These are phyloP conservation scores for Trichosanthes truncata DNA, from an alignment of 306 rosid genomes.

Conservation along the genomic window DNA sequence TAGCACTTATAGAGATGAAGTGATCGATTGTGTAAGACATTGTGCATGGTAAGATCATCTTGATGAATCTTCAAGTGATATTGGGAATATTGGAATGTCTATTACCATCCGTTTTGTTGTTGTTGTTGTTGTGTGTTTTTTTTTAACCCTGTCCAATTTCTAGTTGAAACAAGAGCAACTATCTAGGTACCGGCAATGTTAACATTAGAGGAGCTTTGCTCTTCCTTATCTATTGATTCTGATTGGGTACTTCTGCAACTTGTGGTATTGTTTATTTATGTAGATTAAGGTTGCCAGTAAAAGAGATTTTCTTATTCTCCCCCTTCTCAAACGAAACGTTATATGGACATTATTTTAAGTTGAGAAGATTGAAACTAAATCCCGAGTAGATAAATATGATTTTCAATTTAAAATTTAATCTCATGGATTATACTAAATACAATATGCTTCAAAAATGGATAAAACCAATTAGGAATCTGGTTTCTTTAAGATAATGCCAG, in stretches of 20 bases:
- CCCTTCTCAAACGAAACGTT: not conserved
- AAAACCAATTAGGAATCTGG: not conserved
- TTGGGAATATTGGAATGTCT: conserved; percentile 2
- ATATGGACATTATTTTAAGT: not conserved
- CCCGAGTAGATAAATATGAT: not conserved
- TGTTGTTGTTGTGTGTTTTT: not conserved
- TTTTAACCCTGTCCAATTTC: not conserved
- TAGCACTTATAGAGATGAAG: conserved; percentile 65
- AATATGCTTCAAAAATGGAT: not conserved
- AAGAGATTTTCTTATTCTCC: not conserved
- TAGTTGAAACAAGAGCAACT: not conserved
- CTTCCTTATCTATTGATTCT: not conserved
- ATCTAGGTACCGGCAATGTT: not conserved
- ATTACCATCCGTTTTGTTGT: not conserved
- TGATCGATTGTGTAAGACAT: conserved; percentile 52
- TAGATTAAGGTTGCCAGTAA: not conserved
- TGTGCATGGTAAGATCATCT: conserved; percentile 54
- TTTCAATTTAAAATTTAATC: not conserved
- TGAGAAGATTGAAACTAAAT: not conserved
- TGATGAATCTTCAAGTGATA: not conserved
- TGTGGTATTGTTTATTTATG: not conserved
- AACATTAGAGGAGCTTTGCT: not conserved
- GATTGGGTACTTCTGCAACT: not conserved
- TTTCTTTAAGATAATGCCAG: not conserved
- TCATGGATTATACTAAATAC: not conserved